A percentile compares a stretch with the other conserved stretches of the same genome.
These are phyloP conservation scores for Silene conica DNA, from an alignment of 148 eudicot species.

Conservation along the genomic window DNA sequence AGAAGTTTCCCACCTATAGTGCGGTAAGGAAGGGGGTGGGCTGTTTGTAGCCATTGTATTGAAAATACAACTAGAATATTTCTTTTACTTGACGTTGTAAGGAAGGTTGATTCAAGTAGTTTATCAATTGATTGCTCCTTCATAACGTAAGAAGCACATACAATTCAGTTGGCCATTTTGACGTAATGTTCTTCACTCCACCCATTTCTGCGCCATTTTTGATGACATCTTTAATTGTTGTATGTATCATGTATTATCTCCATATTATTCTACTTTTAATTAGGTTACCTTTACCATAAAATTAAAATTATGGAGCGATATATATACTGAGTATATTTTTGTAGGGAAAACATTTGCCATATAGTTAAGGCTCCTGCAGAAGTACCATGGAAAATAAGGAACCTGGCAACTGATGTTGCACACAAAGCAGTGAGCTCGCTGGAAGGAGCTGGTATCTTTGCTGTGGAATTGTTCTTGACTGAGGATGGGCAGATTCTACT, in stretches of 20 bases:
- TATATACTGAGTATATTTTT: slow-evolving; percentile 7
- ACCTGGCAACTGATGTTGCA: slow-evolving; percentile 83
- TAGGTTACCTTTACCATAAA: too few species aligned
- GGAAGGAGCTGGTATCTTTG: slow-evolving; percentile 97
- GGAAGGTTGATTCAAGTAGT: not conserved
- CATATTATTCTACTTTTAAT: too few species aligned
- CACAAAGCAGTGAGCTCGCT: slow-evolving; percentile 72
- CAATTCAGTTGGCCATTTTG: not conserved
- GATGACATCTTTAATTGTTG: not conserved
- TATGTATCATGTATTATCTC: not conserved
- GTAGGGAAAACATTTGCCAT: slow-evolving; percentile 87
- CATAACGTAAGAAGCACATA: not conserved
- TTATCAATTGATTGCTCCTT: not conserved
- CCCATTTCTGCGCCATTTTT: not conserved
- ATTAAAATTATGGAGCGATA: too few species aligned
- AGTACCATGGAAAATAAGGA: slow-evolving; percentile 69
- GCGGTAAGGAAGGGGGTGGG: not conserved
- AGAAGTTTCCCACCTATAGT: not conserved
- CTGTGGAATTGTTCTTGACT: slow-evolving; percentile 88
- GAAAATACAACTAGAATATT: not conserved
- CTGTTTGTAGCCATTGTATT: not conserved
- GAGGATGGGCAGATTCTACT: slow-evolving; percentile 77
- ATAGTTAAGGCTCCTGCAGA: slow-evolving; percentile 90
- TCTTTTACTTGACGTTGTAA: not conserved
- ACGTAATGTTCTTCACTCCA: not conserved